These are phyloP conservation scores for Pisolithus microcarpus DNA, from an alignment of 768 basidiomycete genomes.

Conservation along the genomic window DNA sequence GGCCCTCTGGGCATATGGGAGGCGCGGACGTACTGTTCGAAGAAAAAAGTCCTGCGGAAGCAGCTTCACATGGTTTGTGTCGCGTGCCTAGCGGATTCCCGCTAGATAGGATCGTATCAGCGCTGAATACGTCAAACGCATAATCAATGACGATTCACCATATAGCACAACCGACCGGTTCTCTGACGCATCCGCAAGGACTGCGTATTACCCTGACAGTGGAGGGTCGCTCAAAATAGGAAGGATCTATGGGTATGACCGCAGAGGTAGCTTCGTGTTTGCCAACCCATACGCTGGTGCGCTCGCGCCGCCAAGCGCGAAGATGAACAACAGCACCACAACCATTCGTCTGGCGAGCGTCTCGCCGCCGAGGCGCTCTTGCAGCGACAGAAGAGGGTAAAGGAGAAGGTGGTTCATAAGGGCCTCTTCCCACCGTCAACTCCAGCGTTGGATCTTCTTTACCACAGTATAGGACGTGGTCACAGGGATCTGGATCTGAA, in stretches of 20 bases:
- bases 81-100: slow-evolving; percentile 61
- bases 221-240: slow-evolving; percentile 48
- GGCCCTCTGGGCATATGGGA: slow-evolving; percentile 34
- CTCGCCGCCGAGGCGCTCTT: slow-evolving; percentile 12
- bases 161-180: slow-evolving; percentile 59
- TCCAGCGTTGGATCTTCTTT: slow-evolving; percentile 19
- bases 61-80: slow-evolving; percentile 53
- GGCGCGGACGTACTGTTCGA: slow-evolving; percentile 11
- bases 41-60: slow-evolving; percentile 39
- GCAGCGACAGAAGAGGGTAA: slow-evolving; percentile 29
- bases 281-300: slow-evolving; percentile 53
- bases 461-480: slow-evolving; percentile 39
- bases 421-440: slow-evolving; percentile 2
- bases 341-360: slow-evolving; percentile 36
- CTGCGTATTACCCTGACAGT: slow-evolving; percentile 45
- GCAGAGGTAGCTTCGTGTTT: slow-evolving; percentile 42
- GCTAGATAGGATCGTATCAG: slow-evolving; percentile 27
- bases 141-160: slow-evolving; percentile 33
- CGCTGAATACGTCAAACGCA: not conserved
- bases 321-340: slow-evolving; percentile 59
- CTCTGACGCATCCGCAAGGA: slow-evolving; percentile 59
- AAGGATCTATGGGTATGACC: slow-evolving; percentile 49
- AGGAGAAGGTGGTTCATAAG: slow-evolving; percentile 29
- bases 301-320: slow-evolving; percentile 45
- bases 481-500: slow-evolving; percentile 15